A percentile compares a stretch with the other conserved stretches of the same genome.
Conservation (phyloP, 768 basidiomycete genomes). For the Suillus tomentosus region DNA sequence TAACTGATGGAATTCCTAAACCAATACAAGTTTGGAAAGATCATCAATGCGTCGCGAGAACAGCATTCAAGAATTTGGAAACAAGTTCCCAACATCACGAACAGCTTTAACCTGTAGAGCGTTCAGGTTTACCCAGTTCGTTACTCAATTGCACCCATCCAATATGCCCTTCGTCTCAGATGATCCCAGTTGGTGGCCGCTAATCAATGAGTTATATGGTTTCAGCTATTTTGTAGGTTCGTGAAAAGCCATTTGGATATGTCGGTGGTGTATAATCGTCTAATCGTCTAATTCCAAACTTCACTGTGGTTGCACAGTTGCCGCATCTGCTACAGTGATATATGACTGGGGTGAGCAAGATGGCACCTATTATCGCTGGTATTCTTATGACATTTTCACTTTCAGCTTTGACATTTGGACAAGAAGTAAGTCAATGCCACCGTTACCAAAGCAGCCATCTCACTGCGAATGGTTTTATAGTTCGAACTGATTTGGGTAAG, state of each 20-base stretch:
- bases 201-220: background rate
- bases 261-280: background rate
- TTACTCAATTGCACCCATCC: background rate
- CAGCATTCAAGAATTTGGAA: background rate
- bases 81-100: background rate
- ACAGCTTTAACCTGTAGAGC: background rate
- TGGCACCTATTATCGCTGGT: background rate
- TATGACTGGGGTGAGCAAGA: constrained; percentile 4
- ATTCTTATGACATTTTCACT: background rate
- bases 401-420: background rate
- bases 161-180: background rate
- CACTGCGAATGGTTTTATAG: background rate
- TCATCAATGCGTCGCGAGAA: background rate
- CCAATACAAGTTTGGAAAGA: background rate
- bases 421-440: background rate
- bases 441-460: background rate
- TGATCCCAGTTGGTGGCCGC: background rate
- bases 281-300: background rate
- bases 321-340: background rate
- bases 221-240: constrained; percentile 1
- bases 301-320: background rate
- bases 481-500: constrained; percentile 4
- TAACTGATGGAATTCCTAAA: background rate
- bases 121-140: background rate
- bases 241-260: background rate